Evolutionary conservation across 2,329 filamentous ascomycete genomes (phyloP).

Genomic region (Sarocladiaceae sp.): DNA sequence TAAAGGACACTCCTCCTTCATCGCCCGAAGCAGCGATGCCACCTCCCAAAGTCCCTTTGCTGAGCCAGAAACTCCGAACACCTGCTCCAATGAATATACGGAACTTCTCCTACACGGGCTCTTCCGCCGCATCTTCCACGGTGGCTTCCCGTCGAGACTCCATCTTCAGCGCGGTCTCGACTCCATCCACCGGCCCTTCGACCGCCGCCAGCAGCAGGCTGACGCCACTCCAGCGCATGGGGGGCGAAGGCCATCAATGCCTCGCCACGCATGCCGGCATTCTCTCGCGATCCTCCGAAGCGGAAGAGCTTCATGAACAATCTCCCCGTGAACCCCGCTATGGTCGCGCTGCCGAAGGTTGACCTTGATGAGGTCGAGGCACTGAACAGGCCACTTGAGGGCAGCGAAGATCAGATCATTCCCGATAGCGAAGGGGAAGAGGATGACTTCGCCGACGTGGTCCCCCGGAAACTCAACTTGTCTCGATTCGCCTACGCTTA

Average conservation of each 20-base stretch:
- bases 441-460: conserved; percentile 29
- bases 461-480: conserved; percentile 37
- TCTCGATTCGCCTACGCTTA: conserved; percentile 42
- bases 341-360: conserved; percentile 51
- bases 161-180: conserved; percentile 30
- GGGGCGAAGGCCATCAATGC: conserved; percentile 36
- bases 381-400: conserved; percentile 36
- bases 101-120: conserved; percentile 26
- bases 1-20: not conserved
- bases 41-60: conserved; percentile 22
- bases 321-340: conserved; percentile 47
- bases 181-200: conserved; percentile 38
- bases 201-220: conserved; percentile 34
- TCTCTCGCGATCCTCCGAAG: conserved; percentile 14
- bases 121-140: conserved; percentile 29
- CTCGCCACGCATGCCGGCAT: conserved; percentile 24
- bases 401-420: conserved; percentile 55
- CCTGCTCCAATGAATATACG: conserved; percentile 19
- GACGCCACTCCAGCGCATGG: conserved; percentile 52
- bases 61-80: conserved; percentile 25
- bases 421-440: conserved; percentile 48
- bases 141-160: conserved; percentile 29
- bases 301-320: conserved; percentile 25
- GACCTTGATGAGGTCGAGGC: conserved; percentile 50
- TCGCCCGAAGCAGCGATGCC: conserved; percentile 16